Evolutionary conservation across 164 flowering plant species (phyloP), one percentile per base, ranked within the genome.

Genomic region (Umbilicus rupestris): DNA sequence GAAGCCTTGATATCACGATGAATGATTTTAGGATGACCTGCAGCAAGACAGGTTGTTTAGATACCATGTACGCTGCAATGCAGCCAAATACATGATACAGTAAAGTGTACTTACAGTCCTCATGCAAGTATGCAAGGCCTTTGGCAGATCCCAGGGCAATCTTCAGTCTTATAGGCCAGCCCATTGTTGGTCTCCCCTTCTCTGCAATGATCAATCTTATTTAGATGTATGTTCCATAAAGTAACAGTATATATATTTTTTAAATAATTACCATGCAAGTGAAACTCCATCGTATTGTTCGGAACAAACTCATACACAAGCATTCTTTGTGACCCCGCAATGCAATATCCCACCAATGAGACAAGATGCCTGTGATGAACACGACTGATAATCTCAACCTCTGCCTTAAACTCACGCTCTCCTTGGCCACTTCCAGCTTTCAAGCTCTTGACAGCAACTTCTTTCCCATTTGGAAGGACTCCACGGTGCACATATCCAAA

Each of bases 331-430:
- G 64, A 30, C 26, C 26, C 26, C 12, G 42, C 42, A 62, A 62
- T 62, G 64, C 64, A 62, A 14, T 62, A 62, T 62, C 64, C 64
- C 17, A 29, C 39, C 17, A 62, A 39, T 62, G 64, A 62, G 12
- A 62, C 64, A 14, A 62, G 64, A 62, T 62, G 64, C 42, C 42
- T 62, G 64, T 62, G 64, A 62, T 62, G 64, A 31, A 62, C 64
- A 16, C 64, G 64, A 22, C 64, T 62, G n/a, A 62, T 62, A 16
- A 62, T 39, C 39, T 62, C 64, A n/a, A 30, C 92, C 78, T 94
- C 98, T 1, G 97, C 97, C 70, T 89, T 95, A 71, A 94, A 94
- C 67, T 94, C 98, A 20, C 96, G 89, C 80, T 94, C 97, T 39
- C 97, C 98, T 62, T 62, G 39, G 14, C 42, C 64, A 31, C 64